phyloP scores from a whole-genome alignment of 345 rosid species.

The Populus pruinosa region DNA sequence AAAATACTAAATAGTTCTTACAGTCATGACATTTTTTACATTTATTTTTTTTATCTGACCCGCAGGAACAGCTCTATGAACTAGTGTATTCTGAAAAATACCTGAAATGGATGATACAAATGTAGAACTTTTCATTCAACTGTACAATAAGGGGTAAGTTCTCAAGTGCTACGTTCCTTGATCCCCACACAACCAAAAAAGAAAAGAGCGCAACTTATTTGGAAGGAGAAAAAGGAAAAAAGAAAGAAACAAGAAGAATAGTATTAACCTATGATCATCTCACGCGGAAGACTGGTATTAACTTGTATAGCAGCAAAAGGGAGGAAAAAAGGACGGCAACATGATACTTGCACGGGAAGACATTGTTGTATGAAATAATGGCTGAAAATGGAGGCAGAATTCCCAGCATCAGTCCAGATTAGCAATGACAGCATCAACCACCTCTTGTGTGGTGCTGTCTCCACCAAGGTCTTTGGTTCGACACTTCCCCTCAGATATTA shows the following conservation, averaged over 20 bases:
- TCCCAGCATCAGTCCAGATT: neutral
- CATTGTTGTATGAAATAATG: neutral
- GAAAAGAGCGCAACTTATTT: neutral
- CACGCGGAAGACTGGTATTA: neutral
- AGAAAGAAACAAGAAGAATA: neutral
- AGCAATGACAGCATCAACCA: slow-evolving; percentile 68
- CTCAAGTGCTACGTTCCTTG: neutral
- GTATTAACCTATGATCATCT: too few relatives aligned
- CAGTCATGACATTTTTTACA: too few relatives aligned
- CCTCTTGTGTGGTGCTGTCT: slow-evolving; percentile 64
- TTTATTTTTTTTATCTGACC: too few relatives aligned
- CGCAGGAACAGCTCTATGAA: too few relatives aligned
- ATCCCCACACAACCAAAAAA: neutral
- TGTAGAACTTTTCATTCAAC: neutral
- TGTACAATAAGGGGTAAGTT: neutral
- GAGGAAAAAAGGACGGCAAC: neutral
- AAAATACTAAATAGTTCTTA: too few relatives aligned
- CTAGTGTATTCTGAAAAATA: too few relatives aligned
- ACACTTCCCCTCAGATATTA: slow-evolving; percentile 59
- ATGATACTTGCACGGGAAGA: neutral
- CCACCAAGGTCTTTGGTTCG: slow-evolving; percentile 90
- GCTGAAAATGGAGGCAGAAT: neutral
- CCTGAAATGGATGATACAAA: neutral
- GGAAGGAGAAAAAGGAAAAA: neutral
- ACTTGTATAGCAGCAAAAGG: neutral